A percentile compares a stretch with the other conserved stretches of the same genome.
Conservation (phyloP, 2,329 filamentous ascomycete genomes). For the Stagonosporopsis cucurbitacearum region DNA sequence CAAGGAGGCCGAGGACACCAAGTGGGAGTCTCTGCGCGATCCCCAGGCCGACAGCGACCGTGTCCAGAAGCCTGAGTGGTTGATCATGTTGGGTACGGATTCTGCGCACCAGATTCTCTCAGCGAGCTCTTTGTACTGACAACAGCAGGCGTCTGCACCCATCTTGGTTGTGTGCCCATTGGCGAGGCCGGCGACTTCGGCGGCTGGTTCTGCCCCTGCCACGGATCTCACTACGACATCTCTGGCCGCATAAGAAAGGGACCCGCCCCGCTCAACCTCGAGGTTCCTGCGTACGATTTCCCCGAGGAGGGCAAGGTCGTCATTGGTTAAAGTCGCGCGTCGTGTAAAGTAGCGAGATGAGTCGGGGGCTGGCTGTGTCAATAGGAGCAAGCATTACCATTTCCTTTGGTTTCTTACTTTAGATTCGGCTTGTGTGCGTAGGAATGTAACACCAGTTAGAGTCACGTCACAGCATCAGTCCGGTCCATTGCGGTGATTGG, state of each 20-base stretch:
- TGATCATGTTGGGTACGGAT: conserved; percentile 90
- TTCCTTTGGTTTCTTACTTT: conserved; percentile 40
- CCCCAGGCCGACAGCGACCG: conserved; percentile 90
- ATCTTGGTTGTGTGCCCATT: conserved; percentile 98
- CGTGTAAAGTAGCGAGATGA: conserved; percentile 32
- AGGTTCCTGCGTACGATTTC: conserved; percentile 93
- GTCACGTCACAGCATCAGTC: conserved; percentile 17
- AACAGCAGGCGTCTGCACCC: conserved; percentile 87
- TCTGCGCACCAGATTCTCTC: neutral
- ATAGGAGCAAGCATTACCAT: conserved; percentile 46
- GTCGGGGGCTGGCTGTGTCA: conserved; percentile 33
- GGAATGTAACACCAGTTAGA: conserved; percentile 48
- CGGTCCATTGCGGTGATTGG: neutral
- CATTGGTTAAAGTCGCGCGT: conserved; percentile 74
- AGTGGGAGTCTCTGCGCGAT: conserved; percentile 84
- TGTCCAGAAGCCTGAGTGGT: conserved; percentile 98
- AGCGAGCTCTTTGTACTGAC: conserved; percentile 31
- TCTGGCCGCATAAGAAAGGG: conserved; percentile 98
- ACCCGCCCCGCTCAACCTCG: conserved; percentile 95
- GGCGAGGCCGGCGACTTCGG: conserved; percentile 97
- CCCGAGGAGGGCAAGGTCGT: conserved; percentile 85
- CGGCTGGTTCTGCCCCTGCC: conserved; percentile 99
- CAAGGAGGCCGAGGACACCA: conserved; percentile 88
- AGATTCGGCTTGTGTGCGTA: conserved; percentile 46
- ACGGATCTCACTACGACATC: conserved; percentile 99